A percentile compares a stretch with the other conserved stretches of the same genome.
Evolutionary conservation across 1,139 yeast genomes (phyloP).

Genomic region (Candida frijolesensis): DNA sequence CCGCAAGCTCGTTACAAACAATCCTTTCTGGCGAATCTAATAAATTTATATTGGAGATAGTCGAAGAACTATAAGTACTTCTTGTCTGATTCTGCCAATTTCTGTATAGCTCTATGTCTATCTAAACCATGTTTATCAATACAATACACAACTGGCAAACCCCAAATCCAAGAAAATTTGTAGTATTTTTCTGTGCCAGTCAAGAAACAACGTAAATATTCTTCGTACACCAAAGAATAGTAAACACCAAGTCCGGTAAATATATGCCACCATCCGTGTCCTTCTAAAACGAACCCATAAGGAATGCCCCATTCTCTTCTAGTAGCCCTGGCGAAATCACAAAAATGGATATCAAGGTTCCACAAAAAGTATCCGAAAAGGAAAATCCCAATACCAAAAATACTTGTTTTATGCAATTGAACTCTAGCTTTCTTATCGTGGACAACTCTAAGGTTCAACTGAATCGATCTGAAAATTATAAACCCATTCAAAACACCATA

Average conservation of each 20-base stretch:
- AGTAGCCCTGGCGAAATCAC: conserved; percentile 60
- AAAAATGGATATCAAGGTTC: conserved; percentile 83
- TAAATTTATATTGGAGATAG: conserved; percentile 44
- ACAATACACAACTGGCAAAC: conserved; percentile 39
- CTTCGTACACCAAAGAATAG: conserved; percentile 63
- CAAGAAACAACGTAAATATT: conserved; percentile 66
- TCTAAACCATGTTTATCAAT: conserved; percentile 33
- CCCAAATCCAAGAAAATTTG: conserved; percentile 50
- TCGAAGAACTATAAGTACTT: conserved; percentile 10
- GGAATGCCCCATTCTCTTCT: conserved; percentile 82
- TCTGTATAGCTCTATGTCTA: conserved; percentile 22
- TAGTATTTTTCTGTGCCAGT: conserved; percentile 55
- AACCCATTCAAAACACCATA: conserved; percentile 66
- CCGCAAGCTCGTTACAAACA: conserved; percentile 3
- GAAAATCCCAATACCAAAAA: conserved; percentile 65
- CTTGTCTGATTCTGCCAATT: conserved; percentile 24
- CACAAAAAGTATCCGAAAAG: conserved; percentile 75
- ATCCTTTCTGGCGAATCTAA: conserved; percentile 21
- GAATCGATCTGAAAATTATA: conserved; percentile 59
- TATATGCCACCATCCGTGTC: conserved; percentile 99
- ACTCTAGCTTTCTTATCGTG: conserved; percentile 45
- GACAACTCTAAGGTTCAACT: conserved; percentile 54
- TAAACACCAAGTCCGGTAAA: conserved; percentile 76
- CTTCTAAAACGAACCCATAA: conserved; percentile 81
- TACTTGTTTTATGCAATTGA: conserved; percentile 56